These are phyloP conservation scores for Clonostachys solani DNA, from an alignment of 2,329 filamentous ascomycete genomes.

Conservation along the genomic window DNA sequence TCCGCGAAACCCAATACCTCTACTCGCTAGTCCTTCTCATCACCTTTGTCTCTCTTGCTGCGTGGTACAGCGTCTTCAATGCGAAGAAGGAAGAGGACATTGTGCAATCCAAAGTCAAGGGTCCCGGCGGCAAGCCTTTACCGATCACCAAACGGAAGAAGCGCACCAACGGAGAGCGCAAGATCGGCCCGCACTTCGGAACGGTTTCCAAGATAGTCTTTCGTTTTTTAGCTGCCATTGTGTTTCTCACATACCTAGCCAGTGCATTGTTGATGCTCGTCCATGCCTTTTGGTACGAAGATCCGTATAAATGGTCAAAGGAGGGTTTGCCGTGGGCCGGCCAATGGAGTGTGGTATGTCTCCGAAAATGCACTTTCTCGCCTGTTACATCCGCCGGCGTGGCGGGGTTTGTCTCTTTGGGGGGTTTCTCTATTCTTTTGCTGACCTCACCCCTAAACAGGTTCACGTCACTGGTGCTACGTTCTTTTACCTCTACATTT, in stretches of 20 bases:
- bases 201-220: slow-evolving; percentile 68
- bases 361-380: background rate
- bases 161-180: slow-evolving; percentile 39
- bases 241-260: slow-evolving; percentile 71
- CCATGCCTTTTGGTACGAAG: slow-evolving; percentile 58
- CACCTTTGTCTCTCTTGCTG: slow-evolving; percentile 44
- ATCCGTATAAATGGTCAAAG: slow-evolving; percentile 29
- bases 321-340: slow-evolving; percentile 67
- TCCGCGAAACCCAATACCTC: slow-evolving; percentile 42
- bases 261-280: slow-evolving; percentile 70
- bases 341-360: slow-evolving; percentile 68
- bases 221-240: slow-evolving; percentile 65
- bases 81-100: slow-evolving; percentile 44
- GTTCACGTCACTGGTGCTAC: slow-evolving; percentile 81
- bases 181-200: slow-evolving; percentile 52
- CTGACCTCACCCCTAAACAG: slow-evolving; percentile 36
- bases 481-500: slow-evolving; percentile 81
- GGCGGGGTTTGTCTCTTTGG: too few relatives aligned
- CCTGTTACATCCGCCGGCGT: background rate
- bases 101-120: slow-evolving; percentile 48
- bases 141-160: slow-evolving; percentile 60
- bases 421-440: background rate
- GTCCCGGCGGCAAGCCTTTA: slow-evolving; percentile 86
- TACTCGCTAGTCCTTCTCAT: slow-evolving; percentile 49
- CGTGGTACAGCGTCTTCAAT: slow-evolving; percentile 47